Conservation (phyloP, 495 filamentous ascomycete species). For the Daldinia childiae region DNA sequence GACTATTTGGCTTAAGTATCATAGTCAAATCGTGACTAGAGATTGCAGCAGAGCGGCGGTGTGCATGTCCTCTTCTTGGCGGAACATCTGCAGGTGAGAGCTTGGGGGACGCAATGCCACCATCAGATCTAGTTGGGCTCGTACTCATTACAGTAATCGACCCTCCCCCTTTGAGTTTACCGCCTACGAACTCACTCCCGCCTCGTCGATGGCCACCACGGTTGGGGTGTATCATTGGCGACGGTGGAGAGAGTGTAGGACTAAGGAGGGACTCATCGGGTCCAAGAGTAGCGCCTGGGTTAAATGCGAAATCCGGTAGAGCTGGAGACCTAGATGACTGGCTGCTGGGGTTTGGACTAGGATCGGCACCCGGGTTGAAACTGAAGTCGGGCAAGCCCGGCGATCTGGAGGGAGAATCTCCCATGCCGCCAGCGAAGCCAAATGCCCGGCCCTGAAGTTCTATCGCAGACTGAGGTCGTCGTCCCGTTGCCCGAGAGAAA, state of each 20-base stretch:
- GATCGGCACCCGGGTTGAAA: constrained; percentile 66
- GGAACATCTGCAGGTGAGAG: constrained; percentile 55
- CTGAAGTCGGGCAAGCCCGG: constrained; percentile 69
- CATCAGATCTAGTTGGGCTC: constrained; percentile 71
- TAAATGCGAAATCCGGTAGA: constrained; percentile 52
- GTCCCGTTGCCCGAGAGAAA: constrained; percentile 54
- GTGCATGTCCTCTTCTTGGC: constrained; percentile 76
- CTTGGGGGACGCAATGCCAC: constrained; percentile 59
- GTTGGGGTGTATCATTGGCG: constrained; percentile 55
- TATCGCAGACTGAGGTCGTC: constrained; percentile 59
- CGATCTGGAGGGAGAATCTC: constrained; percentile 43
- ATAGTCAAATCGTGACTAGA: constrained; percentile 83
- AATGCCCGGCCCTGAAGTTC: constrained; percentile 45
- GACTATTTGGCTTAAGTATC: constrained; percentile 68
- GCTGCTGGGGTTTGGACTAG: constrained; percentile 35
- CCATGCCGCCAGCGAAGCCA: constrained; percentile 28
- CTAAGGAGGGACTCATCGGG: constrained; percentile 51
- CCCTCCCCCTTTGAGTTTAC: constrained; percentile 67
- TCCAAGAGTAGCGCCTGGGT: constrained; percentile 41
- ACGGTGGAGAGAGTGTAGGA: constrained; percentile 52
- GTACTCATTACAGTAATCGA: constrained; percentile 67
- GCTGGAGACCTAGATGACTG: constrained; percentile 44
- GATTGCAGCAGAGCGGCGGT: constrained; percentile 86
- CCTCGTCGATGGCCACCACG: constrained; percentile 72
- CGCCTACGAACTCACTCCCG: constrained; percentile 82